Conservation (phyloP, 1,284 basidiomycete species). For the Pseudozyma thailandica region DNA sequence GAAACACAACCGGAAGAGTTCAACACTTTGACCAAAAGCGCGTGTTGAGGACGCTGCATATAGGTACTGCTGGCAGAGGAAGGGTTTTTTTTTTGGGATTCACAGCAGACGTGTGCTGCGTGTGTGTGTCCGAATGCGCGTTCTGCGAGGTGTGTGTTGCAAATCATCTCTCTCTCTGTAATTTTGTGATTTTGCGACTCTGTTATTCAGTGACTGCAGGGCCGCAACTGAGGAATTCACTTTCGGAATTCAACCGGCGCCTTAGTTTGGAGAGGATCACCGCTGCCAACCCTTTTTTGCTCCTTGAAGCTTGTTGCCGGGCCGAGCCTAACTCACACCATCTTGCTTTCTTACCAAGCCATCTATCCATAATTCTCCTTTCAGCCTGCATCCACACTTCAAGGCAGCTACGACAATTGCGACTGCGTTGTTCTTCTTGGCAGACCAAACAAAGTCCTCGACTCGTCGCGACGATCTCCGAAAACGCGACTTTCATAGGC, state of each 20-base stretch:
- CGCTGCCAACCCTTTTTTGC: neutral
- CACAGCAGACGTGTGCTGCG: neutral
- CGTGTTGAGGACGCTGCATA: no score
- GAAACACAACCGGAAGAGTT: no score
- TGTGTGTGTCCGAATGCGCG: constrained; percentile 1
- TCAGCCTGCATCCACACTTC: neutral
- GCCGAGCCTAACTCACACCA: neutral
- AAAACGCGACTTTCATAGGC: neutral
- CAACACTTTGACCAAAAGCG: no score
- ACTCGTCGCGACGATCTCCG: neutral
- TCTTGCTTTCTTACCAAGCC: neutral
- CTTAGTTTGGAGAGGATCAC: no score
- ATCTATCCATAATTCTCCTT: neutral
- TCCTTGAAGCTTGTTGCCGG: neutral
- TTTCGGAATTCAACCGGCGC: constrained; percentile 4
- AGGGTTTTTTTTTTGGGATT: neutral
- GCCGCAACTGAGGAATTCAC: neutral
- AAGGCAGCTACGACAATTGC: neutral
- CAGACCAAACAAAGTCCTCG: no score
- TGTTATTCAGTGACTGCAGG: no score
- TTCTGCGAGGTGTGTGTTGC: neutral
- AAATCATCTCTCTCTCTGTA: neutral
- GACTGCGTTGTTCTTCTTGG: neutral
- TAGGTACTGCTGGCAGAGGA: no score
- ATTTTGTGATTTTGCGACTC: neutral